Percentiles rank a stretch among this genome's conserved stretches.
Evolutionary conservation across 139 green algal genomes (phyloP).

Genomic region (Picochlorum sp.): DNA sequence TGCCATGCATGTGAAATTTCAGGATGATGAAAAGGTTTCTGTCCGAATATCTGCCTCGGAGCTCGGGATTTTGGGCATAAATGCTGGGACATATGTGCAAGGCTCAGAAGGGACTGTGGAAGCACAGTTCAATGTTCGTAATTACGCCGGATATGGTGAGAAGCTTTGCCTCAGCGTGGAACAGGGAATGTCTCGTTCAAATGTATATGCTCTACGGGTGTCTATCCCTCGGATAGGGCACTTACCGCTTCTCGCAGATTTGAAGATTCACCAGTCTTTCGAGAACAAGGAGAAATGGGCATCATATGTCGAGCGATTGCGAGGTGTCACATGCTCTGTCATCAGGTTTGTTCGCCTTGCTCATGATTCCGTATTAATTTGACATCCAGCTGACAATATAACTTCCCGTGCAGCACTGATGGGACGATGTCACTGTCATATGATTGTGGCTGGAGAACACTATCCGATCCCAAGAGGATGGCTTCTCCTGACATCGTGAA

Average conservation of each 20-base stretch:
- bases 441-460: slow-evolving; percentile 55
- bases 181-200: slow-evolving; percentile 44
- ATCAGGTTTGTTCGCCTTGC: neutral
- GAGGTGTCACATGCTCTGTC: slow-evolving; percentile 3
- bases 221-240: slow-evolving; percentile 33
- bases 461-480: slow-evolving; percentile 31
- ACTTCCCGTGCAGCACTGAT: slow-evolving; percentile 33
- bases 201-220: slow-evolving; percentile 29
- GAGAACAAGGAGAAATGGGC: slow-evolving; percentile 6
- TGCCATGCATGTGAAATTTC: neutral
- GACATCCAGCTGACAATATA: neutral
- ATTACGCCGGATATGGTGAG: slow-evolving; percentile 44
- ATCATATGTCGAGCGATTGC: slow-evolving; percentile 9
- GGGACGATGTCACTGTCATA: slow-evolving; percentile 44
- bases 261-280: slow-evolving; percentile 26
- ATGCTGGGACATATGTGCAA: slow-evolving; percentile 56
- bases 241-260: slow-evolving; percentile 24
- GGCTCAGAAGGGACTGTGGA: slow-evolving; percentile 45
- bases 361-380: no score
- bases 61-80: slow-evolving; percentile 36
- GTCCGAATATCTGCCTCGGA: slow-evolving; percentile 46
- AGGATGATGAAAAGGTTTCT: slow-evolving; percentile 34
- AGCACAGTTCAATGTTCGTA: slow-evolving; percentile 35
- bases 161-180: slow-evolving; percentile 32
- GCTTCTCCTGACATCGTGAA: slow-evolving; percentile 39